Evolutionary conservation across 1,139 yeast genomes (phyloP).

Genomic region (Candida neerlandica): DNA sequence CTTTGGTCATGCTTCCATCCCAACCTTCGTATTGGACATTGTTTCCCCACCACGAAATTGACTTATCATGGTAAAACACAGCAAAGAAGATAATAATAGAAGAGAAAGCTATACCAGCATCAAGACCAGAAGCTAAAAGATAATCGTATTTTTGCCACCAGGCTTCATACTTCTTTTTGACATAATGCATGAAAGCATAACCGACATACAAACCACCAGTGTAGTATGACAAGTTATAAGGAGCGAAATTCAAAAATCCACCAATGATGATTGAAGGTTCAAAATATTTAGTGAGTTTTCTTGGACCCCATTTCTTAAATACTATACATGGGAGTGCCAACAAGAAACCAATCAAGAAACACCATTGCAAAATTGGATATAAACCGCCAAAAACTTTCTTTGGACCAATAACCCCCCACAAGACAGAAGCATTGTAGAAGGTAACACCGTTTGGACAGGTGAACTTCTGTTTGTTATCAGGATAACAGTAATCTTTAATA

Average conservation of each 20-base stretch:
- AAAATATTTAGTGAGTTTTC: constrained; percentile 29
- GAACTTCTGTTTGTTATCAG: constrained; percentile 43
- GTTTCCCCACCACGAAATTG: constrained; percentile 62
- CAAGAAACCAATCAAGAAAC: no score
- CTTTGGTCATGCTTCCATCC: background rate
- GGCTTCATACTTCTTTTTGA: constrained; percentile 42
- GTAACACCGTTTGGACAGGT: constrained; percentile 54
- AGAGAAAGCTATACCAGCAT: constrained; percentile 54
- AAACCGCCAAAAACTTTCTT: constrained; percentile 51
- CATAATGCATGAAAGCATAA: constrained; percentile 46
- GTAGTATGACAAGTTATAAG: constrained; percentile 51
- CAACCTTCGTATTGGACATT: constrained; percentile 39
- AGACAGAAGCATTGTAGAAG: constrained; percentile 55
- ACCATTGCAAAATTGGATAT: constrained; percentile 51
- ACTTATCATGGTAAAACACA: constrained; percentile 44
- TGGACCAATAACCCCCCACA: constrained; percentile 75
- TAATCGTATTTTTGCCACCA: constrained; percentile 65
- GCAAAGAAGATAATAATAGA: constrained; percentile 56
- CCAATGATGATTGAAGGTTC: constrained; percentile 47
- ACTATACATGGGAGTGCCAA: constrained; percentile 45
- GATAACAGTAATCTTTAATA: constrained; percentile 46
- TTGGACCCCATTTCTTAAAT: constrained; percentile 40
- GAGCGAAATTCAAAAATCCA: constrained; percentile 46
- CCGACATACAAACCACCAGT: constrained; percentile 46
- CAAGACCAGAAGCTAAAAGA: constrained; percentile 49